Evolutionary conservation across 306 rosid species (phyloP), one percentile per base, ranked within the genome.

Genomic region (Trifolium subterraneum): DNA sequence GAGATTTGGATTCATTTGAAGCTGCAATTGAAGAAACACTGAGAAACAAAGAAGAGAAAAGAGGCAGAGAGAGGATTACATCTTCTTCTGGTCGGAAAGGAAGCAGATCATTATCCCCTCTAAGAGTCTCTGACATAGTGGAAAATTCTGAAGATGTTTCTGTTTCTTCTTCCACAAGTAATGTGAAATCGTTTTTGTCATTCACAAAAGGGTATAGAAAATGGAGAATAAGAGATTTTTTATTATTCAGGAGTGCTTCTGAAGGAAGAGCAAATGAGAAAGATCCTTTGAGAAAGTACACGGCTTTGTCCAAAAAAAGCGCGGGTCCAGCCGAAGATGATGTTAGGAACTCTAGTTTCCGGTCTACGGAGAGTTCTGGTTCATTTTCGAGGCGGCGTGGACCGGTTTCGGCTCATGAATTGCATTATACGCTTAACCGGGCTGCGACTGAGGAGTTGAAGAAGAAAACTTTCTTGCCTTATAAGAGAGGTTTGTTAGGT

Each of bases 401-500:
- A 11, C 76, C 88, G 48, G 86, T 90, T 36, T 95, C 99, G 48
- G 88, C 99, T 4, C 99, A 95, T 22, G 99, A 95, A 27, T 8
- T 88, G 72, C 99, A 95, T 68, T 95, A 95, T 76, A 95, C 94
- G 4, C 50, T 70, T 75, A 95, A 95, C 88, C 88, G 99, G 72
- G 97, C 99, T 8, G 98, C 87, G 6, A 71, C 97, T 1, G 97
- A 90, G 79, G 98, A 92, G 79, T 66, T 95, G 98, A 95, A 75
- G 86, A 95, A 75, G 79, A 95, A 84, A 74, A 95, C 99, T 3
- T 67, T 81, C 51, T 85, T 95, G 92, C 99, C 99, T 6, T 95
- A 95, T 77, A 95, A 88, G 58, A 90, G 87, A 16, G 99, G 98
- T 2, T 80, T 92, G 38, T 78, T 90, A 48, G 99, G 99, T 1